Percentiles rank a stretch among this genome's conserved stretches.
These are phyloP conservation scores for Mycena capillaripes DNA, from an alignment of 768 basidiomycete genomes.

Conservation along the genomic window DNA sequence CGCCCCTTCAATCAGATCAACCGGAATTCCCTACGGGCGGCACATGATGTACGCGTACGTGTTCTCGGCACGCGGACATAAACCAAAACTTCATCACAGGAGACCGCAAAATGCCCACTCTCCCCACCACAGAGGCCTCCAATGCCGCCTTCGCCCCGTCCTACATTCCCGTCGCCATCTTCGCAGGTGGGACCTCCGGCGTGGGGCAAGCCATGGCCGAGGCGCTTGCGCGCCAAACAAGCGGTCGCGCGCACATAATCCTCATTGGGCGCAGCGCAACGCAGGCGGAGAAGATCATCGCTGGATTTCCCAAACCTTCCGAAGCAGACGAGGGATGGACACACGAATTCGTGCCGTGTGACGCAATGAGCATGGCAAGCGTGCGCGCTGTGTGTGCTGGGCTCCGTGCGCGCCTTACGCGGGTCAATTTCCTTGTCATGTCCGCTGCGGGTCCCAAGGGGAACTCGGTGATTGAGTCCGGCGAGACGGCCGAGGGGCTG, in stretches of 20 bases:
- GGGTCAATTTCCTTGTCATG: constrained; percentile 51
- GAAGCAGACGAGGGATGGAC: background rate
- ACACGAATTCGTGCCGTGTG: constrained; percentile 51
- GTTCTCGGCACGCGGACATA: too few species aligned
- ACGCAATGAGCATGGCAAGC: constrained; percentile 39
- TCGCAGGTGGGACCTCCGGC: too few species aligned
- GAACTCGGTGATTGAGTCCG: constrained; percentile 9
- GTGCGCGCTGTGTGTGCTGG: background rate
- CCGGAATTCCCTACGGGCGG: too few species aligned
- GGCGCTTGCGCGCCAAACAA: too few species aligned
- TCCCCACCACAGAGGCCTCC: constrained; percentile 1
- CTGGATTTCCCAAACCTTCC: constrained; percentile 15
- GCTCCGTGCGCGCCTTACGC: constrained; percentile 34
- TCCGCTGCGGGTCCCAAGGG: constrained; percentile 21
- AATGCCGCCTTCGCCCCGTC: background rate
- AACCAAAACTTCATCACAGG: too few species aligned
- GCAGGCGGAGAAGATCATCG: background rate
- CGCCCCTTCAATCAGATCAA: too few species aligned
- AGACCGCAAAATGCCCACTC: constrained; percentile 9
- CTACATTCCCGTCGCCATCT: constrained; percentile 29
- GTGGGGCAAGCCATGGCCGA: too few species aligned
- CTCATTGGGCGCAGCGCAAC: background rate
- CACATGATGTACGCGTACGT: too few species aligned
- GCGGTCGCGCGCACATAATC: too few species aligned
- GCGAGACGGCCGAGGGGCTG: constrained; percentile 30